Evolutionary conservation across 202 grass and related monocot genomes (phyloP).

Genomic region (Dendrocalamus latiflorus): DNA sequence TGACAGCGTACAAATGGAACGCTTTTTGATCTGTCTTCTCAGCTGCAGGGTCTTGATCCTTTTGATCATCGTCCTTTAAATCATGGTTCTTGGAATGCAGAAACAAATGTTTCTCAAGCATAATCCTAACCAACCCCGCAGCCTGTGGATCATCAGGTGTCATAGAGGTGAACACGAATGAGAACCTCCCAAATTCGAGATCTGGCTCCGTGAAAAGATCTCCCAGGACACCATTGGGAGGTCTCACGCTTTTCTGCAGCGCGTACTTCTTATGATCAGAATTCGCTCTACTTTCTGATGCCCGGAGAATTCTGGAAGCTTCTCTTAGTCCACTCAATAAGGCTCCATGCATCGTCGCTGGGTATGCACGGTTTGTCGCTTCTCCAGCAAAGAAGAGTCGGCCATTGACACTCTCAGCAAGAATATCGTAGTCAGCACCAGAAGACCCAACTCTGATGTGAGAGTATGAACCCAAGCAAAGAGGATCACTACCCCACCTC

Average conservation of each 20-base stretch:
- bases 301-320: constrained; percentile 60
- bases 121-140: constrained; percentile 57
- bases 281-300: constrained; percentile 29
- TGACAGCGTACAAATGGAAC: constrained; percentile 54
- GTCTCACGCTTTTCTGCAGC: constrained; percentile 35
- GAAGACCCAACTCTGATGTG: constrained; percentile 91
- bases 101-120: constrained; percentile 24
- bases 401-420: constrained; percentile 56
- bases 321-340: constrained; percentile 90
- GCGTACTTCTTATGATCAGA: constrained; percentile 47
- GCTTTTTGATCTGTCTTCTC: constrained; percentile 16
- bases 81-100: background rate
- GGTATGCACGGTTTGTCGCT: constrained; percentile 74
- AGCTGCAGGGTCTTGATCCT: constrained; percentile 7
- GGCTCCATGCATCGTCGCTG: constrained; percentile 97
- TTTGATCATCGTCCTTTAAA: constrained; percentile 22
- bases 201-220: constrained; percentile 75
- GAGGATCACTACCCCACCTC: constrained; percentile 82
- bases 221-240: constrained; percentile 28
- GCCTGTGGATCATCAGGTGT: constrained; percentile 43
- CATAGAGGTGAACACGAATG: constrained; percentile 49
- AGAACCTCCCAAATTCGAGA: constrained; percentile 61
- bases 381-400: constrained; percentile 88
- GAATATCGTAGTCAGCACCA: constrained; percentile 78
- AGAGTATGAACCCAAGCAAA: constrained; percentile 83